Base-by-base conservation (phyloP, 371 early-diverging fungal genomes). In the Mortierella sp. region DNA sequence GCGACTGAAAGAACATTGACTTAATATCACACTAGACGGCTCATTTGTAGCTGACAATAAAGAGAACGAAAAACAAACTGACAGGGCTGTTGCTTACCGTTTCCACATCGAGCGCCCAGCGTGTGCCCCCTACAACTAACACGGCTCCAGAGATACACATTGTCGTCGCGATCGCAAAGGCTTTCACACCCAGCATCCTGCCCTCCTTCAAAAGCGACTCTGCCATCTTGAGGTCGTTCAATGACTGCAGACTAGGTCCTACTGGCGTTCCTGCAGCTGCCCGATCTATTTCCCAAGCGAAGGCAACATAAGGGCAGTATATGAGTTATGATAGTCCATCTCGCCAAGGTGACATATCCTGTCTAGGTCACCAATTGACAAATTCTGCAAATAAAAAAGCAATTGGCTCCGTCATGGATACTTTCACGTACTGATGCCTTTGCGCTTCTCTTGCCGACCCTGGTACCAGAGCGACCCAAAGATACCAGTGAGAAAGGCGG, bases 391-490 rank as follows among this genome's bases (percentile, higher is more conserved):
- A 61, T 24, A 50, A 13, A 37, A 57, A n/a, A 70, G 28, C 31
- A 40, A 24, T 13, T 10, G n/a, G 11, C 13, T 51, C n/a, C 54
- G 24, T 24, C 0, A 55, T 21, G 13, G 46, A 26, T 44, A n/a
- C 6, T 4, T 40, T 44, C 8, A 74, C 81, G 26, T 78, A 85
- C 86, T 76, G 31, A 79, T 44, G 73, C 86, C 79, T 67, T 64
- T 81, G 19, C 79, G 79, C 40, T 72, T 78, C 40, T 81, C 81
- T 54, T 79, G 81, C 10, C 86, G 76, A 5, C 86, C 72, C 50
- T 85, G 86, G 59, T 85, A 81, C 86, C 81, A 81, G 10, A 85
- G 79, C 0, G 86, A 85, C 43, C 86, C 86, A 85, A 85, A 81
- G 74, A 81, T 81, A 24, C 86, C 86, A 1, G 79, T 67, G 37